A percentile compares a stretch with the other conserved stretches of the same genome.
Conservation (phyloP, 305 asterid genomes). For the Fraxinus baroniana region DNA sequence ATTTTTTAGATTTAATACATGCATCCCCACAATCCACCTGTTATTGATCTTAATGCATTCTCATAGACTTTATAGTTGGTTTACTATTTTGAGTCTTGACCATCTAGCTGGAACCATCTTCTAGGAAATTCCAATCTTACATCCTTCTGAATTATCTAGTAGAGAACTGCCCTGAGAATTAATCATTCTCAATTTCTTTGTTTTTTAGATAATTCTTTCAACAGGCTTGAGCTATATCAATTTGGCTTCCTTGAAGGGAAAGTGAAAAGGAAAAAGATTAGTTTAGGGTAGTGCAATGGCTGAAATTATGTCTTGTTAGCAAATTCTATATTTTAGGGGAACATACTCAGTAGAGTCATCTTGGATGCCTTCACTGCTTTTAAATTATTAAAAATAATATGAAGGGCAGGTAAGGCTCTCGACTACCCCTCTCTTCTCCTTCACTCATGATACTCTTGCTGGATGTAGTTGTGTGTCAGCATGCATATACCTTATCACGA, state of each 20-base stretch:
- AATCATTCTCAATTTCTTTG: neutral
- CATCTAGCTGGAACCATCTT: neutral
- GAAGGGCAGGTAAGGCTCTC: neutral
- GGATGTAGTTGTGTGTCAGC: neutral
- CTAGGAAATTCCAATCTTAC: neutral
- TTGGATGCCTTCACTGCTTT: neutral
- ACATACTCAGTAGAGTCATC: constrained; percentile 7
- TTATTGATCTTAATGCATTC: constrained; percentile 9
- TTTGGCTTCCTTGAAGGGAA: neutral
- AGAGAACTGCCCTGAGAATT: neutral
- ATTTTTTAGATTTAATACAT: neutral
- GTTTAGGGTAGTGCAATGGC: neutral
- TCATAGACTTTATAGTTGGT: constrained; percentile 3
- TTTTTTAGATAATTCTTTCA: neutral
- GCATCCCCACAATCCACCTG: neutral
- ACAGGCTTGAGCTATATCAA: neutral
- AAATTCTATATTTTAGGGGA: neutral
- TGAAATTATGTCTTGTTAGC: neutral
- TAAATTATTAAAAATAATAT: neutral
- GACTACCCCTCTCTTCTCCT: constrained; percentile 16
- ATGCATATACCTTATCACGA: constrained; percentile 9
- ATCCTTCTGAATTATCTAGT: neutral
- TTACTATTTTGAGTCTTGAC: constrained; percentile 14
- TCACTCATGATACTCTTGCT: neutral
- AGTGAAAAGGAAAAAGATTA: neutral